A percentile compares a stretch with the other conserved stretches of the same genome.
Conservation (phyloP, 768 basidiomycete species). For the Collybiopsis luxurians region DNA sequence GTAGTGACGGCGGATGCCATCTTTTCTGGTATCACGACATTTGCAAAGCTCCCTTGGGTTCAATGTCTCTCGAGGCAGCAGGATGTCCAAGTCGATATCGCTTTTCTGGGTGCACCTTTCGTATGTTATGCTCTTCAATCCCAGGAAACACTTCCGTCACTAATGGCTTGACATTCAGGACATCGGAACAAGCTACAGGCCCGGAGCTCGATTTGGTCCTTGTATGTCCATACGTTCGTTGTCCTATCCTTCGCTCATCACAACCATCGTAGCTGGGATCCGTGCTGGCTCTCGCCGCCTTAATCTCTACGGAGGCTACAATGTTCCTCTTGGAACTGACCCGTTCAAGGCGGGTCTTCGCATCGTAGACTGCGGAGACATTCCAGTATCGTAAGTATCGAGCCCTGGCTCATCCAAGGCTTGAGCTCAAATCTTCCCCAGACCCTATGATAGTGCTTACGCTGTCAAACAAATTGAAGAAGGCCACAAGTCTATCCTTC, state of each 20-base stretch:
- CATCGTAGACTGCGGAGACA: constrained; percentile 77
- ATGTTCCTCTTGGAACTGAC: constrained; percentile 70
- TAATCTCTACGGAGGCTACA: constrained; percentile 76
- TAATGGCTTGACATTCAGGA: constrained; percentile 36
- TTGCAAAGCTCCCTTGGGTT: constrained; percentile 84
- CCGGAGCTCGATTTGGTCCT: constrained; percentile 85
- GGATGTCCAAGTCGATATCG: constrained; percentile 68
- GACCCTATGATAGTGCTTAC: constrained; percentile 69
- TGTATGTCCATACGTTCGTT: constrained; percentile 17
- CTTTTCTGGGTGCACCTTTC: constrained; percentile 78
- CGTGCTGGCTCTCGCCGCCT: constrained; percentile 75
- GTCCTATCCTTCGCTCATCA: neutral
- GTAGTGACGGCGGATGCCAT: constrained; percentile 29
- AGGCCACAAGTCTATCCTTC: constrained; percentile 69
- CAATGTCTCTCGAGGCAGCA: constrained; percentile 69
- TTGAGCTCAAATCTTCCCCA: constrained; percentile 12
- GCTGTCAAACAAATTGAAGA: constrained; percentile 75
- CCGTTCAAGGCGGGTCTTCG: constrained; percentile 68
- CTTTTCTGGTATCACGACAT: constrained; percentile 82
- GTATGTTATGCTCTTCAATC: constrained; percentile 32
- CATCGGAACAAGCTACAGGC: constrained; percentile 73
- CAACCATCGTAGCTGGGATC: constrained; percentile 56
- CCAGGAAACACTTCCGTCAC: neutral
- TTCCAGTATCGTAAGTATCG: constrained; percentile 56
- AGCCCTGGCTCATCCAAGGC: neutral